Conservation (phyloP, 805 yeast species). For the Cyberlindnera samutprakarnensis region DNA sequence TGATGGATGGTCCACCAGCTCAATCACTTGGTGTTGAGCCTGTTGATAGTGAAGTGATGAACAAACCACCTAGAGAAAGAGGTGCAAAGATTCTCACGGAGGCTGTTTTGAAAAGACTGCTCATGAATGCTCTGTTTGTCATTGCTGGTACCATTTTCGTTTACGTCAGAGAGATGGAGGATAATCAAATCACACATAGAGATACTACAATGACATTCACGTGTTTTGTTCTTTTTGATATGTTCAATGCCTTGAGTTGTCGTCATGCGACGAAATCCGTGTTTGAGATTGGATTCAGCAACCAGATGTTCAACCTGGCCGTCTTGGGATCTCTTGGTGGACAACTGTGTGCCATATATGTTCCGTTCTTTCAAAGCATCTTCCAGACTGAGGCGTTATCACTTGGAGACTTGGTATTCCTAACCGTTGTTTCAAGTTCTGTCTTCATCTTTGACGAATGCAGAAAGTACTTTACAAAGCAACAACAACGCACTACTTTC, state of each 20-base stretch:
- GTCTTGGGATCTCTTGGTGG: conserved; percentile 85
- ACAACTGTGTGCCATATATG: conserved; percentile 86
- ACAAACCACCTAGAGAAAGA: conserved; percentile 90
- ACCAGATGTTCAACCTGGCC: conserved; percentile 89
- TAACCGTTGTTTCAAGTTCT: conserved; percentile 59
- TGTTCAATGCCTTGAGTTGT: conserved; percentile 94
- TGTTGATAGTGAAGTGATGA: conserved; percentile 93
- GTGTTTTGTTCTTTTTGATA: conserved; percentile 90
- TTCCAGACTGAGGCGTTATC: conserved; percentile 92
- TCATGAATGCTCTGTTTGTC: conserved; percentile 63
- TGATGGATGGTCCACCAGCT: conserved; percentile 99
- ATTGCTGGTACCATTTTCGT: conserved; percentile 89
- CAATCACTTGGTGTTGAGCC: conserved; percentile 97
- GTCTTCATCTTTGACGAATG: conserved; percentile 84
- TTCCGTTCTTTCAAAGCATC: conserved; percentile 85
- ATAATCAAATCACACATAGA: conserved; percentile 76
- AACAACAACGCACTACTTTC: conserved; percentile 2
- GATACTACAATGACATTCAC: conserved; percentile 99
- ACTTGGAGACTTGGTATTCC: conserved; percentile 58
- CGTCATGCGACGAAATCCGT: conserved; percentile 82
- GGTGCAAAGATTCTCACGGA: conserved; percentile 75
- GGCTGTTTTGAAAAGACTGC: conserved; percentile 60
- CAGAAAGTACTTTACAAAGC: conserved; percentile 42
- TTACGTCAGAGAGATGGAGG: conserved; percentile 81
- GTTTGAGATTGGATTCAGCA: conserved; percentile 71